Base-by-base conservation (phyloP, 257 asterid species). In the Lavandula angustifolia region DNA sequence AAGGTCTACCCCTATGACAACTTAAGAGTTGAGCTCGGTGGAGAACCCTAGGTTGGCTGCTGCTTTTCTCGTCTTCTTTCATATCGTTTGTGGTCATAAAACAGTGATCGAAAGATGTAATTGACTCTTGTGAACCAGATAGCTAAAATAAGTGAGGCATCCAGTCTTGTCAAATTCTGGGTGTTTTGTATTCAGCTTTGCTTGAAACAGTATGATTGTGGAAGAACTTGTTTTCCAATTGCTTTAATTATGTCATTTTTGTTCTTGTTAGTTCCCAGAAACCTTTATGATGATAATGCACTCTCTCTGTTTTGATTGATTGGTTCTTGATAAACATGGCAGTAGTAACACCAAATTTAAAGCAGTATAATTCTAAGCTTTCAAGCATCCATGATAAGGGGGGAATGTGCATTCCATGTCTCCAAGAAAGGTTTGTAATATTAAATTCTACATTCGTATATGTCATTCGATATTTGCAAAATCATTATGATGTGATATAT, bases 21-120 rank as follows among this genome's bases (percentile, higher is more conserved):
- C 80, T 68, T 91, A 52, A 81, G 85, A 75, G 86, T 73, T 46
- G 97, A 87, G 91, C 97, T 91, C 47, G 96, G 97, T 59, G 97
- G 82, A 70, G 95, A 89, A 67, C 84, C 95, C 13, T 81, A 82
- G 54, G 41, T 14, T 27, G 69, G 57, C 33, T 60, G 51, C 35
- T 42, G 29, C 59, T 27, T 33, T 46, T 33, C 29, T 40, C 10
- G 10, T 64, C 10, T 32, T 41, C 41, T 22, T 13, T 40, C 50
- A 10, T 33, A 32, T 40, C 5, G 65, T 17, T 67, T 9, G 64
- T 29, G 27, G 50, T 47, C 62, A 16, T 32, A 18, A 22, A 69
- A 64, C 35, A 61, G 11, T 32, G 71, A 71, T 67, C 29, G 3
- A 50, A 55, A 68, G 68, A 14, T 64, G 68, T 58, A 69, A 48